Evolutionary conservation across 2,329 filamentous ascomycete species (phyloP).

Genomic region (Microsporum canis): DNA sequence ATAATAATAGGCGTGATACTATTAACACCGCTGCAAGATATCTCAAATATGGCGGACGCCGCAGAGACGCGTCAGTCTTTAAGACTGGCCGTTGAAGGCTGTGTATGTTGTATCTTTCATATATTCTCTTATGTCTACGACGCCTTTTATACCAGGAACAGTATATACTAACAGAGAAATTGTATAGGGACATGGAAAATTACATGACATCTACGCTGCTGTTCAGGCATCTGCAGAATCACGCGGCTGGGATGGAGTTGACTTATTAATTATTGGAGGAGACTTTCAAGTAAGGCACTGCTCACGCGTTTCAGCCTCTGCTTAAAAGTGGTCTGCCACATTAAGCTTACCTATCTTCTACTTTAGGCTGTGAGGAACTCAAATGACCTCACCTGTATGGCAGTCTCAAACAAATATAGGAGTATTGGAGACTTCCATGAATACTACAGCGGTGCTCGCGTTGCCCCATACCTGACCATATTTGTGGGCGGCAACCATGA

Average conservation of each 20-base stretch:
- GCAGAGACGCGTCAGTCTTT: not conserved
- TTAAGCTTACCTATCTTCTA: not conserved
- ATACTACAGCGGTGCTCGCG: constrained; percentile 72
- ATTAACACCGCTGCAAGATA: not conserved
- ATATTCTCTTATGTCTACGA: not conserved
- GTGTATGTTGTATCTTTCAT: constrained; percentile 4
- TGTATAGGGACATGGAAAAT: constrained; percentile 72
- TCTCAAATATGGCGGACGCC: not conserved
- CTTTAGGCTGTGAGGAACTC: constrained; percentile 75
- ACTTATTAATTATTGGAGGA: constrained; percentile 86
- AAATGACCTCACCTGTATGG: constrained; percentile 75
- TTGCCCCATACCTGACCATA: constrained; percentile 76
- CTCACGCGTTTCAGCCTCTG: not conserved
- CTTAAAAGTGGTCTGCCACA: not conserved
- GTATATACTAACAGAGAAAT: not conserved
- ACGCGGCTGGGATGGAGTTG: constrained; percentile 69
- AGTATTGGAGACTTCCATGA: constrained; percentile 83
- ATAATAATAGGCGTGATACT: not conserved
- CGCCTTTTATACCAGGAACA: not conserved
- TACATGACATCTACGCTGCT: constrained; percentile 82
- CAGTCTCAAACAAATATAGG: constrained; percentile 79
- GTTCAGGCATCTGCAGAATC: constrained; percentile 56
- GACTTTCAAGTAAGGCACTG: constrained; percentile 64
- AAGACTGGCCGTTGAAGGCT: constrained; percentile 12
- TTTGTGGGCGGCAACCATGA: constrained; percentile 96